Conservation (phyloP, 768 basidiomycete species). For the Trametes sanguinea region DNA sequence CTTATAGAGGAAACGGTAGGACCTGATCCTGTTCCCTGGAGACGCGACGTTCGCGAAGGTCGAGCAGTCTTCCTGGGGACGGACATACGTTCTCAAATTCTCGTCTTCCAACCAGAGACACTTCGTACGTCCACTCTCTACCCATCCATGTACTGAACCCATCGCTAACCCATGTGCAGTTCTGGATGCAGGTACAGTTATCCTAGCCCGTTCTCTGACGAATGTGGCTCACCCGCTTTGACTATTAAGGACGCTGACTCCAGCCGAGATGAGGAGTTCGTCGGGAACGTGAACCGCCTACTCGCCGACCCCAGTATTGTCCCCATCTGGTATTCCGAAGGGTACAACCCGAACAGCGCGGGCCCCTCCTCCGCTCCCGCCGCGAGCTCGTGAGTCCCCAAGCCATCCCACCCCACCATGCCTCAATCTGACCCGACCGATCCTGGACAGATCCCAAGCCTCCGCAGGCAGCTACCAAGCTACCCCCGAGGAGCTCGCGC, state of each 20-base stretch:
- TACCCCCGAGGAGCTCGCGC: slow-evolving; percentile 68
- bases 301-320: slow-evolving; percentile 66
- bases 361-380: slow-evolving; percentile 40
- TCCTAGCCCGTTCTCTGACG: neutral
- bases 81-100: slow-evolving; percentile 89
- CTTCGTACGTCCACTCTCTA: slow-evolving; percentile 59
- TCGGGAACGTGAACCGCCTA: slow-evolving; percentile 67
- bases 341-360: slow-evolving; percentile 38
- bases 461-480: slow-evolving; percentile 21
- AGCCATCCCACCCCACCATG: neutral
- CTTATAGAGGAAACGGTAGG: slow-evolving; percentile 45
- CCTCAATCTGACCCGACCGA: neutral
- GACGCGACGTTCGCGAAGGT: slow-evolving; percentile 85
- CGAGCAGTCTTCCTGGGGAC: slow-evolving; percentile 59
- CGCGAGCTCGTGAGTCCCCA: slow-evolving; percentile 17
- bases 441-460: slow-evolving; percentile 9
- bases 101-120: slow-evolving; percentile 86
- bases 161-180: slow-evolving; percentile 44
- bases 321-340: slow-evolving; percentile 62
- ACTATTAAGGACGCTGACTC: slow-evolving; percentile 62
- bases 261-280: slow-evolving; percentile 71
- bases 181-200: slow-evolving; percentile 77
- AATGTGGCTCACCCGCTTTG: neutral
- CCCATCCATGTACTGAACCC: neutral
- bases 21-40: slow-evolving; percentile 83